Evolutionary conservation across 495 filamentous ascomycete genomes (phyloP), one percentile per base, ranked within the genome.

Genomic region (Aspergillus diversus): DNA sequence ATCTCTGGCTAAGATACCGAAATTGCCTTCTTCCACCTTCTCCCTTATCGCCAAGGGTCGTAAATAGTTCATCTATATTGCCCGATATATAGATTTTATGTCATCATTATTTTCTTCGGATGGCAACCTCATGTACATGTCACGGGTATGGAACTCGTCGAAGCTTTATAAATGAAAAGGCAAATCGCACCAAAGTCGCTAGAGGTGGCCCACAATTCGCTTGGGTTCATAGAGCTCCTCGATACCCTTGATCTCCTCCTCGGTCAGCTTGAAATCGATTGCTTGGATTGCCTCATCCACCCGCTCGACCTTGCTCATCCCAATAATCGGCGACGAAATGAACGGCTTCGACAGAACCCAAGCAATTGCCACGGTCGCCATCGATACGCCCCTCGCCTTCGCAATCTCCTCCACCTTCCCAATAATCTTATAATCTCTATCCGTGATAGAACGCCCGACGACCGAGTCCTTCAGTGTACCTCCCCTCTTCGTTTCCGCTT

Each of bases 321-420:
- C 88, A 52, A 91, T 74, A 67, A 90, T 88, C 7, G 88, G 87
- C 33, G 79, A 79, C 8, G 80, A 79, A 13, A 83, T 80, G 39
- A 76, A 74, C 1, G 68, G 67, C 33, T 79, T 73, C 39, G 84
- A 80, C 66, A 86, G 73, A 56, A 81, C 80, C 88, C 88, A 92
- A 7, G 87, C 88, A 47, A 88, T 77, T 1, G 87, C 82, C 37
- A 92, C 84, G 16, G 79, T 80, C 2, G 83, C 81, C 78, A 92
- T 90, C 42, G 69, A 80, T 55, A 80, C 76, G 21, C 84, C 84
- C 52, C 80, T 78, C 67, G 78, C 83, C 59, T 84, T 82, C 8
- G 88, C 85, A 51, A 91, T 69, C 71, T 88, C 82, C 64, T 87
- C 79, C 21, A 89, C 79, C 37, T 84, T 73, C 16, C 73, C 73